These are phyloP conservation scores for Atractiella rhizophila DNA, from an alignment of 768 basidiomycete genomes.

Conservation along the genomic window DNA sequence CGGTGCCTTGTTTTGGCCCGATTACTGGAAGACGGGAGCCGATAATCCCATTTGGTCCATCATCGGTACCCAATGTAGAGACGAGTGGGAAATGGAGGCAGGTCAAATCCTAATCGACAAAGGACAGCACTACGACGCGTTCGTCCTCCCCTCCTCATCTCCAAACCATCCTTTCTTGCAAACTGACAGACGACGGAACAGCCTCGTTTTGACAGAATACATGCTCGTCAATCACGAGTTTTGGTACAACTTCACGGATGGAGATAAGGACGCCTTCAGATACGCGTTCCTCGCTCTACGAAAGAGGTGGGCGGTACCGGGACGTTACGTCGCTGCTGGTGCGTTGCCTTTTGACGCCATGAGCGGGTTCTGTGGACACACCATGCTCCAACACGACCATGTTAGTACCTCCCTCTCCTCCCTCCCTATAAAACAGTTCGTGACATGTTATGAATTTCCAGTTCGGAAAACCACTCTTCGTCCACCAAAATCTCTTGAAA, in stretches of 20 bases:
- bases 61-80: constrained; percentile 22
- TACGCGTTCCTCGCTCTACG: constrained; percentile 14
- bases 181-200: constrained; percentile 5
- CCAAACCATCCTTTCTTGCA: no score
- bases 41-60: constrained; percentile 9
- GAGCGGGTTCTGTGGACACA: constrained; percentile 11
- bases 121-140: constrained; percentile 23
- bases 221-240: constrained; percentile 21
- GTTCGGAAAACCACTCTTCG: constrained; percentile 15
- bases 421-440: background rate
- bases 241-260: constrained; percentile 26
- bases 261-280: constrained; percentile 25
- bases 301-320: constrained; percentile 28
- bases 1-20: constrained; percentile 21
- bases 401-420: constrained; percentile 9
- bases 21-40: constrained; percentile 25
- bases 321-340: constrained; percentile 24
- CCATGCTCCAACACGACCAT: constrained; percentile 24
- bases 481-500: constrained; percentile 26
- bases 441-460: constrained; percentile 9
- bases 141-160: constrained; percentile 10
- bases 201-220: constrained; percentile 18
- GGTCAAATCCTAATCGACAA: constrained; percentile 28
- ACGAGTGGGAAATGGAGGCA: constrained; percentile 27
- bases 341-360: constrained; percentile 20